Evolutionary conservation across 2,329 filamentous ascomycete species (phyloP), one percentile per base, ranked within the genome.

Genomic region (Aspergillus japonicus): DNA sequence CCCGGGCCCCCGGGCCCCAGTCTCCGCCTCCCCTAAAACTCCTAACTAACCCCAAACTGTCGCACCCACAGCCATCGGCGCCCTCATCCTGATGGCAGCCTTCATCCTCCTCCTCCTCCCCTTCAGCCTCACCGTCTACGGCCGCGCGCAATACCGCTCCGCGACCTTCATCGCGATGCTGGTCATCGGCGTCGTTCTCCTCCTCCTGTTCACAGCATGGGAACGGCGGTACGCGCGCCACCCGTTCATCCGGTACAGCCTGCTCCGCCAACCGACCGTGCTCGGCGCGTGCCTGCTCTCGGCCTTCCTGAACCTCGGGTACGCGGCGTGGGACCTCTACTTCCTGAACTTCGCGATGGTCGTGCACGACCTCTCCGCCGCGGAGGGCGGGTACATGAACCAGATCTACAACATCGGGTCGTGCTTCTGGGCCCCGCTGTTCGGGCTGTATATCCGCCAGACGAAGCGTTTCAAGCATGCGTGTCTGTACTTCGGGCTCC

Each of bases 91-190:
- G 48, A 82, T 83, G 52, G 79, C 77, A 1, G 87, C 85, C 0
- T 84, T 88, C 69, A 79, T 85, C 3, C 75, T 90, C 2, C 84
- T 91, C 69, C 80, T 91, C 4, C 80, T 91, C 16, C 85, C 88
- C 0, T 88, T 91, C 74, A 85, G 78, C 53, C 78, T 91, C 24
- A 71, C 77, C 50, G 64, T 67, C 7, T 71, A 69, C 29, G 73
- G 78, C 21, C 66, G 69, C 10, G 65, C 76, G 11, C 67, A 72
- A 16, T 84, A 81, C 74, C 62, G 71, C 2, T 78, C 77, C 11
- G 75, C 80, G 8, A 68, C 77, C 11, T 81, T 85, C 61, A 81
- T 85, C 59, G 75, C 71, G 31, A 80, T 86, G 71, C 63, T 80
- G 11, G 76, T 87, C 2, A 64, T 88, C 26, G 87, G 88, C 0